Conservation (phyloP, 2,329 filamentous ascomycete genomes). For the Cladorrhinum sp. region DNA sequence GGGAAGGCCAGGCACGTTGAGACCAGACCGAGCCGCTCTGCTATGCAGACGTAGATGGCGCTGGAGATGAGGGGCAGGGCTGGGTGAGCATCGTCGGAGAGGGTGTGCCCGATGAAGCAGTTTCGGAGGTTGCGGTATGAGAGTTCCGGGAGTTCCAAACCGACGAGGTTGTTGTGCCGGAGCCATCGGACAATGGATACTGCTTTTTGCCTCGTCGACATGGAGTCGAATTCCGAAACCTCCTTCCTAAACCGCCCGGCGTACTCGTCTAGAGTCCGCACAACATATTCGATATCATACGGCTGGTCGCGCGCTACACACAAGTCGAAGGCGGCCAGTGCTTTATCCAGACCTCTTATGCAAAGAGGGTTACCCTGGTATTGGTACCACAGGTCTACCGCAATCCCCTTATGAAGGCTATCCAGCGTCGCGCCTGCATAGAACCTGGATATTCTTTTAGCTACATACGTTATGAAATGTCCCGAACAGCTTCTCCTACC, state of each 20-base stretch:
- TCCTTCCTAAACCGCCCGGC: conserved; percentile 53
- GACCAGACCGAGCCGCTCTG: conserved; percentile 68
- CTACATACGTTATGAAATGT: conserved; percentile 4
- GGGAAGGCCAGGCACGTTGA: conserved; percentile 80
- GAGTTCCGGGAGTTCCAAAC: conserved; percentile 59
- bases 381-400: conserved; percentile 72
- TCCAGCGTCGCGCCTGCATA: conserved; percentile 72
- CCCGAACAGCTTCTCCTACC: conserved; percentile 37
- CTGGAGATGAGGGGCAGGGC: conserved; percentile 84
- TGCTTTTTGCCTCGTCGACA: conserved; percentile 66
- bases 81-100: conserved; percentile 69
- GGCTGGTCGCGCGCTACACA: conserved; percentile 73
- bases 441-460: conserved; percentile 50
- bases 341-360: conserved; percentile 58
- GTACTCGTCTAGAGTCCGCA: conserved; percentile 57
- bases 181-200: conserved; percentile 67
- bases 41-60: conserved; percentile 80
- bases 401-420: conserved; percentile 76
- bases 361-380: conserved; percentile 40
- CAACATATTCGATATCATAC: conserved; percentile 71
- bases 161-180: conserved; percentile 63
- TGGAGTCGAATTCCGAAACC: conserved; percentile 50
- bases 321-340: conserved; percentile 81
- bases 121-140: conserved; percentile 81
- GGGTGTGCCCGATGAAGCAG: conserved; percentile 79